Evolutionary conservation across 164 flowering plant genomes (phyloP), one percentile per base, ranked within the genome.

Genomic region (Tetrastigma voinierianum): DNA sequence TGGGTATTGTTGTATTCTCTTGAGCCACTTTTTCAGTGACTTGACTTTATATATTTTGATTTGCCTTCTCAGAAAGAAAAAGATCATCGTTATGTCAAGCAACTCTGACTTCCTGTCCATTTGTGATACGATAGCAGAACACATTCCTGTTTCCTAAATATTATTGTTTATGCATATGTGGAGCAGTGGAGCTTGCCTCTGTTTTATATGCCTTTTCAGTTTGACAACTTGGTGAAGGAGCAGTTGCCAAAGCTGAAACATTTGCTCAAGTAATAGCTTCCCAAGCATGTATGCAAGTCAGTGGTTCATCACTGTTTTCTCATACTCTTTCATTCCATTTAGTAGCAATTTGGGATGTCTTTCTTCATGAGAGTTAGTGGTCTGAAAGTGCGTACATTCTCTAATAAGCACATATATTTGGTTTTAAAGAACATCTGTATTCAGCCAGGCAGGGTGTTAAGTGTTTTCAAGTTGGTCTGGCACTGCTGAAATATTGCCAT

Each of bases 201-300:
- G 69, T 98, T 96, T 32, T 98, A 96, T 89, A 58, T 96, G 93
- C 77, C 90, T 51, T 88, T 78, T 74, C 96, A 89, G 81, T 89
- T 96, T 70, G 97, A 96, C 44, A 82, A 78, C 54, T 78, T 96
- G 83, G 87, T 93, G 79, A 85, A 71, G 67, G 95, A 88, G 78
- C 75, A 84, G 43, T 62, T 96, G 86, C 99, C 99, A 45, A 91
- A 81, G 81, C 78, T 96, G 43, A 93, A 90, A 70, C 98, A 96
- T 96, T 92, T 74, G 59, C 82, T 45, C 72, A 96, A 77, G 82
- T 87, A 89, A 88, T 96, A 70, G 90, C 87, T n/a, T n/a, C 68
- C 97, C 99, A 57, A 96, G 95, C 87, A 96, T 93, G 99, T 96
- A 96, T 78, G 98, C 96, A 25, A 96, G 99, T 72, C 99, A 96